A percentile compares a stretch with the other conserved stretches of the same genome.
phyloP scores from a whole-genome alignment of 2,329 filamentous ascomycete genomes.

The Rutstroemia sydowiana region DNA sequence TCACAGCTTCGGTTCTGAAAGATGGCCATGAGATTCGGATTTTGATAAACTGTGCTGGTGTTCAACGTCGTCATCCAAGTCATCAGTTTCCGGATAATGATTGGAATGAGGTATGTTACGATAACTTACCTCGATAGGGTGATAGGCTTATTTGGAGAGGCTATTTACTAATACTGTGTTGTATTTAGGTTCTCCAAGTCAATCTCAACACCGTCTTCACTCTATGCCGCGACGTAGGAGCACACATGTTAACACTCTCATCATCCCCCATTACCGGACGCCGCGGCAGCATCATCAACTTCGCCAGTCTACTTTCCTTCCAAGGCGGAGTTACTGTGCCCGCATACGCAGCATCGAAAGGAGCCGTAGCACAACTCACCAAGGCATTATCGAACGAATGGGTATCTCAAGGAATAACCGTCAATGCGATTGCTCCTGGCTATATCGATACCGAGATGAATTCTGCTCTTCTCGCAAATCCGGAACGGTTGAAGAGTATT shows the following conservation, averaged over 20 bases:
- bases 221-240: slow-evolving; percentile 68
- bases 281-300: slow-evolving; percentile 72
- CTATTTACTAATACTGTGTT: slow-evolving; percentile 18
- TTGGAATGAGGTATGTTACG: slow-evolving; percentile 35
- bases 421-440: slow-evolving; percentile 84
- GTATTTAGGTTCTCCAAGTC: slow-evolving; percentile 59
- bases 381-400: slow-evolving; percentile 77
- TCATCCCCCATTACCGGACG: slow-evolving; percentile 68
- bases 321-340: slow-evolving; percentile 86
- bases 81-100: slow-evolving; percentile 34
- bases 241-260: slow-evolving; percentile 59
- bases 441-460: slow-evolving; percentile 98
- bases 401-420: slow-evolving; percentile 68
- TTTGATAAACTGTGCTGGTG: slow-evolving; percentile 40
- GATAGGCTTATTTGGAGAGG: slow-evolving; percentile 29
- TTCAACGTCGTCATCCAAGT: slow-evolving; percentile 30
- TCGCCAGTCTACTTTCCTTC: slow-evolving; percentile 79
- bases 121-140: slow-evolving; percentile 54
- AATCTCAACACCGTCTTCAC: slow-evolving; percentile 80
- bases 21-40: slow-evolving; percentile 38
- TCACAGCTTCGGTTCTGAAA: slow-evolving; percentile 54
- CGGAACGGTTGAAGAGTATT: slow-evolving; percentile 63
- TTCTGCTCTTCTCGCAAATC: slow-evolving; percentile 66
- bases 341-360: slow-evolving; percentile 81
- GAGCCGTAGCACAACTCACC: slow-evolving; percentile 64